A percentile compares a stretch with the other conserved stretches of the same genome.
phyloP scores from a whole-genome alignment of 192 early-diverging fungal genomes.

The Dissophora globulifera region DNA sequence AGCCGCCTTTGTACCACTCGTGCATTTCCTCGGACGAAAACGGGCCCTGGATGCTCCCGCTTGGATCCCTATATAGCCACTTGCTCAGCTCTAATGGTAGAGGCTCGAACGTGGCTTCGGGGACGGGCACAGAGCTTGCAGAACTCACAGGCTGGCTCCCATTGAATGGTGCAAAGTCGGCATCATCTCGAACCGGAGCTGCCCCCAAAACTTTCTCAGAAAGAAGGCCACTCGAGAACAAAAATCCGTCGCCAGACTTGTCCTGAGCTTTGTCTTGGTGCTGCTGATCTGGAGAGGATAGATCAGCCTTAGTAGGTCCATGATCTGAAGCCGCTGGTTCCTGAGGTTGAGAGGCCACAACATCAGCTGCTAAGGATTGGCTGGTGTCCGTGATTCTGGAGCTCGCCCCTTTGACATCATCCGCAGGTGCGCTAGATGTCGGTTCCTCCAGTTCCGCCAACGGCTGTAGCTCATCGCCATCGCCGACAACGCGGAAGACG shows the following conservation, averaged over 20 bases:
- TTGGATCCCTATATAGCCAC: slow-evolving; percentile 91
- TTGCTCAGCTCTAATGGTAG: slow-evolving; percentile 45
- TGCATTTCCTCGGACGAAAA: slow-evolving; percentile 93
- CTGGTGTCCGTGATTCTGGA: background rate
- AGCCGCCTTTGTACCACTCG: slow-evolving; percentile 91
- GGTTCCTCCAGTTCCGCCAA: slow-evolving; percentile 39
- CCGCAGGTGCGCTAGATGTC: background rate
- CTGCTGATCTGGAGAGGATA: slow-evolving; percentile 6
- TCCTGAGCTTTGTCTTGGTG: slow-evolving; percentile 5
- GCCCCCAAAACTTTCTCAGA: slow-evolving; percentile 1
- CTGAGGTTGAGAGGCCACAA: background rate
- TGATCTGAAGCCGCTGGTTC: slow-evolving; percentile 13
- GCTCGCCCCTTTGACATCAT: background rate
- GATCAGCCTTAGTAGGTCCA: slow-evolving; percentile 14
- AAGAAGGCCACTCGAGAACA: slow-evolving; percentile 12
- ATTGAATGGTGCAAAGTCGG: slow-evolving; percentile 24
- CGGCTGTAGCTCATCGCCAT: slow-evolving; percentile 55
- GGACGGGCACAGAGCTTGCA: no score
- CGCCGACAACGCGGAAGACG: slow-evolving; percentile 68
- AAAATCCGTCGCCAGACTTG: background rate
- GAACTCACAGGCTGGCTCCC: background rate
- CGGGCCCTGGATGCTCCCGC: slow-evolving; percentile 86
- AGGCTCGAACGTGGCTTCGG: slow-evolving; percentile 18
- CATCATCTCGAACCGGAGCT: slow-evolving; percentile 13
- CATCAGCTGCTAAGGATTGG: background rate